Evolutionary conservation across 352 stramenopile species (phyloP).

Genomic region (Pythium oligandrum): DNA sequence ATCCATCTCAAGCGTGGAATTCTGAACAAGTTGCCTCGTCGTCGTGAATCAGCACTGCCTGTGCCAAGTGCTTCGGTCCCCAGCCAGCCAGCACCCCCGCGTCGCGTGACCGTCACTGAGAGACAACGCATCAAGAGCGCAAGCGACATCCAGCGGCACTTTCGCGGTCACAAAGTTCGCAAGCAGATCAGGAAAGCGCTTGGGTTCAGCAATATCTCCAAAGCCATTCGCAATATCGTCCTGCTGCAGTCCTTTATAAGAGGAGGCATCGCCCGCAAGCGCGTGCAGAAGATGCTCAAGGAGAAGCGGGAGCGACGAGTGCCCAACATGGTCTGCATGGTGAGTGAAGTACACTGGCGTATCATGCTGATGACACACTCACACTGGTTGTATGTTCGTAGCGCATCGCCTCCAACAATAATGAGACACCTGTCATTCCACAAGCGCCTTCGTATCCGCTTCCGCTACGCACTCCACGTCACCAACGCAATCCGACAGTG

Average conservation of each 20-base stretch:
- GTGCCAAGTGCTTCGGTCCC: too few relatives aligned
- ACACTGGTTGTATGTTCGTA: conserved; percentile 1
- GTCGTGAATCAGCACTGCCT: too few relatives aligned
- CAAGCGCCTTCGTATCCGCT: not conserved
- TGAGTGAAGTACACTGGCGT: not conserved
- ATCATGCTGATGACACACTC: not conserved
- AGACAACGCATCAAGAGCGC: conserved; percentile 14
- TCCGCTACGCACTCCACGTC: not conserved
- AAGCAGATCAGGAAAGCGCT: conserved; percentile 15
- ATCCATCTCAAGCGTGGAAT: conserved; percentile 1
- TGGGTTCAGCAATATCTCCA: conserved; percentile 15
- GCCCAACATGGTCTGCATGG: conserved; percentile 16
- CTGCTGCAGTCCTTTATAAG: conserved; percentile 53
- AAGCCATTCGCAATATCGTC: conserved; percentile 29
- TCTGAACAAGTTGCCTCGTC: too few relatives aligned
- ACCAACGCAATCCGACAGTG: not conserved
- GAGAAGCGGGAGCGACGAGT: conserved; percentile 9
- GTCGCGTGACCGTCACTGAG: too few relatives aligned
- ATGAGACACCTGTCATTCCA: not conserved
- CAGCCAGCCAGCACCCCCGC: too few relatives aligned
- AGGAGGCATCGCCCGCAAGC: conserved; percentile 30
- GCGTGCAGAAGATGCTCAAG: conserved; percentile 19
- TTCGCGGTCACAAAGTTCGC: conserved; percentile 27
- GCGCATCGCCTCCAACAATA: not conserved
- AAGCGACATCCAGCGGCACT: conserved; percentile 32